Conservation (phyloP, 768 basidiomycete species). For the Neoboletus magnificus region DNA sequence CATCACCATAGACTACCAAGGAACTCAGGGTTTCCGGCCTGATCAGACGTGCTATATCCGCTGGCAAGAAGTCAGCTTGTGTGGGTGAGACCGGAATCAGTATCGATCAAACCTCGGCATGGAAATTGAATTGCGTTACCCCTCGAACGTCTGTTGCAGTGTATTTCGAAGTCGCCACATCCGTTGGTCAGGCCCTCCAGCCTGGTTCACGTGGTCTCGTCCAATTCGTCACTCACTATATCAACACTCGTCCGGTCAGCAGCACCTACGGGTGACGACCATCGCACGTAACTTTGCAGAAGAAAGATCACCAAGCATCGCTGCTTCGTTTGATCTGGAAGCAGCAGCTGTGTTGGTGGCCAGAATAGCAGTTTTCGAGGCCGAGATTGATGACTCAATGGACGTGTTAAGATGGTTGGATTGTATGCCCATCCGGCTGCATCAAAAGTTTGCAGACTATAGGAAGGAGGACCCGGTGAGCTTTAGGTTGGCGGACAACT, state of each 20-base stretch:
- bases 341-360: slow-evolving; percentile 98
- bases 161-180: slow-evolving; percentile 98
- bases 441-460: slow-evolving; percentile 99
- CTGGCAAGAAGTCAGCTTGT: slow-evolving; percentile 92
- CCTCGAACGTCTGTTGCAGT: slow-evolving; percentile 86
- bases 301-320: slow-evolving; percentile 91
- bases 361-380: slow-evolving; percentile 98
- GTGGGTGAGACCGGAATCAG: slow-evolving; percentile 99
- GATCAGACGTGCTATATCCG: slow-evolving; percentile 96
- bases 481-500: slow-evolving; percentile 92
- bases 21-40: slow-evolving; percentile 97
- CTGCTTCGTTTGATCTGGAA: slow-evolving; percentile 95
- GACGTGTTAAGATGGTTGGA: slow-evolving; percentile 97
- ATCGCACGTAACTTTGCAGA: slow-evolving; percentile 98
- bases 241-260: slow-evolving; percentile 95
- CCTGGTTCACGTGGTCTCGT: slow-evolving; percentile 91
- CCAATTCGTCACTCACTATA: slow-evolving; percentile 98
- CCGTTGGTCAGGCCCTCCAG: slow-evolving; percentile 88
- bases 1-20: slow-evolving; percentile 77
- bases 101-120: slow-evolving; percentile 96
- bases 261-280: slow-evolving; percentile 94
- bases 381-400: slow-evolving; percentile 96
- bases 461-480: slow-evolving; percentile 94
- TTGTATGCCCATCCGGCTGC: slow-evolving; percentile 95
- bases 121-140: slow-evolving; percentile 92